A percentile compares a stretch with the other conserved stretches of the same genome.
phyloP scores from a whole-genome alignment of 2,329 filamentous ascomycete species.

The Aspergillus arachidicola region DNA sequence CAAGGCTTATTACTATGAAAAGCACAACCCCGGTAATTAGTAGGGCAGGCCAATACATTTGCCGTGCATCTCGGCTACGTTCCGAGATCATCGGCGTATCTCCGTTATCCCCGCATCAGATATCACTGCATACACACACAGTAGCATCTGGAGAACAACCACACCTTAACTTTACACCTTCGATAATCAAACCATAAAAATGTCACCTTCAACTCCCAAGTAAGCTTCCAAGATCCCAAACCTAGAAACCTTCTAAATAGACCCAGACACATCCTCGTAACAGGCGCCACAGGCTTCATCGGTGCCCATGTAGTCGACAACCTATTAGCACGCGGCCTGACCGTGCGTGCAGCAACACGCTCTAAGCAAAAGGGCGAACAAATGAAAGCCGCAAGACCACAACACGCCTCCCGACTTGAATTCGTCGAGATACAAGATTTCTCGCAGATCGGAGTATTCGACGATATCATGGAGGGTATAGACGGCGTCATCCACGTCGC shows the following conservation, averaged over 20 bases:
- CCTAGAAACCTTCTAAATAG: constrained; percentile 7
- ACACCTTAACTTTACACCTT: background rate
- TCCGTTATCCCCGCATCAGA: constrained; percentile 2
- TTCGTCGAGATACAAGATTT: constrained; percentile 51
- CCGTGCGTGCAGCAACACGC: constrained; percentile 27
- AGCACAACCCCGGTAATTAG: background rate
- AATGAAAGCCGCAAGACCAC: constrained; percentile 43
- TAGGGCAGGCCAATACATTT: background rate
- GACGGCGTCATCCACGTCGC: constrained; percentile 51
- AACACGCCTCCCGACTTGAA: constrained; percentile 41
- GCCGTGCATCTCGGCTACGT: background rate
- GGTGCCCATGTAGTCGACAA: constrained; percentile 32
- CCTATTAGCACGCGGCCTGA: constrained; percentile 24
- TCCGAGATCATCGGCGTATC: constrained; percentile 1
- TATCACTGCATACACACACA: background rate
- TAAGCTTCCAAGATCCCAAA: background rate
- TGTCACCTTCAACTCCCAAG: background rate
- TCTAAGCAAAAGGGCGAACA: constrained; percentile 28
- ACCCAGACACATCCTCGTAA: constrained; percentile 26
- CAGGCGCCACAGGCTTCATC: constrained; percentile 33
- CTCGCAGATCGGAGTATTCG: constrained; percentile 39
- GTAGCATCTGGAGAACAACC: background rate
- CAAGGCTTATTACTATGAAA: background rate
- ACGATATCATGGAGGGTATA: constrained; percentile 44
- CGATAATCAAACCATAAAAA: background rate